phyloP scores from a whole-genome alignment of 1,284 basidiomycete species.

The Albatrellus sp. region DNA sequence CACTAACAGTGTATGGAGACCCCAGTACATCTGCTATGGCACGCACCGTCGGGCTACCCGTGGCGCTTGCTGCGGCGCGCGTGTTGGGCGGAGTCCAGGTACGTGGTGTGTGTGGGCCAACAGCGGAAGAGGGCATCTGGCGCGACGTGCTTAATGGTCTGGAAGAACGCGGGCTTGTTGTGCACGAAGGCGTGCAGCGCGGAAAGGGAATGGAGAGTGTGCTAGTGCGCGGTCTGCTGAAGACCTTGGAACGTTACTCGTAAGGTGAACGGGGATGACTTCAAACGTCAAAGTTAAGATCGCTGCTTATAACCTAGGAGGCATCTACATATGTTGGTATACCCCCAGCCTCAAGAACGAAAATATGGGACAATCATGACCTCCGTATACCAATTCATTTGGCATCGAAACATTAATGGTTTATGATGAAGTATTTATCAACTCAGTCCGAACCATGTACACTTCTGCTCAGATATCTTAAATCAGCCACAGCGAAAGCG shows the following conservation, averaged over 20 bases:
- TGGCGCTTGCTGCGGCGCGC: conserved; percentile 66
- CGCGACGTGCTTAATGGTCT: conserved; percentile 47
- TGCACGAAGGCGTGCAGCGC: conserved; percentile 40
- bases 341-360: not conserved
- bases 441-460: too few species aligned
- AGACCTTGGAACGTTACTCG: too few species aligned
- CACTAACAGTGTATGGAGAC: conserved; percentile 64
- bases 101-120: conserved; percentile 60
- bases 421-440: too few species aligned
- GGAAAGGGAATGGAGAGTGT: conserved; percentile 17
- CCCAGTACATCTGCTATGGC: conserved; percentile 72
- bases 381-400: too few species aligned
- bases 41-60: conserved; percentile 76
- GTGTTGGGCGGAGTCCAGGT: conserved; percentile 50
- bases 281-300: too few species aligned
- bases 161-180: conserved; percentile 49
- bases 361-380: too few species aligned
- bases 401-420: too few species aligned
- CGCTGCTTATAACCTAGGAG: too few species aligned
- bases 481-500: too few species aligned
- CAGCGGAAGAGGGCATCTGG: conserved; percentile 45
- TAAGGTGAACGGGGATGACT: too few species aligned
- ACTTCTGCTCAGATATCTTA: too few species aligned
- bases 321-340: not conserved
- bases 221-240: conserved; percentile 5